These are phyloP conservation scores for Calonectria hawksworthii DNA, from an alignment of 2,329 filamentous ascomycete species.

Conservation along the genomic window DNA sequence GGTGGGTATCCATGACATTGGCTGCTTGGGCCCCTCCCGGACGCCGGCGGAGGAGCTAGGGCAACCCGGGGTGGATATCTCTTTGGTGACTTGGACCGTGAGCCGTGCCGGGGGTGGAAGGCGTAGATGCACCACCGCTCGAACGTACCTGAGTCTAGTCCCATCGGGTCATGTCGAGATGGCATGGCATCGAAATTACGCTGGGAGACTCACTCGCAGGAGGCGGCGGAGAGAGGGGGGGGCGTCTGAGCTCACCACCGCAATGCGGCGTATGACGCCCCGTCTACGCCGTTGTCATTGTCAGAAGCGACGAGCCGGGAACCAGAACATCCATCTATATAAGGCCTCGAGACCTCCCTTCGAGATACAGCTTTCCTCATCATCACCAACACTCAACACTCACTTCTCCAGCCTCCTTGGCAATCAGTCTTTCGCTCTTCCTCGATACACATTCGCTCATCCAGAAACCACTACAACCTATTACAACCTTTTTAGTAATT, in stretches of 20 bases:
- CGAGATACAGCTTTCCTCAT: not conserved
- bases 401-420: constrained; percentile 26
- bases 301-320: not conserved
- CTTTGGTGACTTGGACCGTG: not conserved
- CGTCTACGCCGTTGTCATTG: not conserved
- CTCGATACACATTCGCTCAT: constrained; percentile 16
- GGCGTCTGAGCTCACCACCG: not conserved
- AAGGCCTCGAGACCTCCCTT: constrained; percentile 6
- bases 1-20: not conserved
- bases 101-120: not conserved
- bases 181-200: constrained; percentile 4
- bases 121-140: not conserved
- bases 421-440: constrained; percentile 23
- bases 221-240: not conserved
- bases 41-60: constrained; percentile 12
- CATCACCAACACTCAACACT: constrained; percentile 10
- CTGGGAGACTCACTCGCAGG: not conserved
- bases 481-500: not conserved
- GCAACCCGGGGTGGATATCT: not conserved
- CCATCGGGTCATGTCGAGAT: not conserved
- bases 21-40: constrained; percentile 10
- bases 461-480: not conserved
- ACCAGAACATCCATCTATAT: constrained; percentile 16
- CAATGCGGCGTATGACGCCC: not conserved
- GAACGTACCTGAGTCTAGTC: not conserved